Evolutionary conservation across 1,284 basidiomycete genomes (phyloP).

Genomic region (Ceratobasidium sp.): DNA sequence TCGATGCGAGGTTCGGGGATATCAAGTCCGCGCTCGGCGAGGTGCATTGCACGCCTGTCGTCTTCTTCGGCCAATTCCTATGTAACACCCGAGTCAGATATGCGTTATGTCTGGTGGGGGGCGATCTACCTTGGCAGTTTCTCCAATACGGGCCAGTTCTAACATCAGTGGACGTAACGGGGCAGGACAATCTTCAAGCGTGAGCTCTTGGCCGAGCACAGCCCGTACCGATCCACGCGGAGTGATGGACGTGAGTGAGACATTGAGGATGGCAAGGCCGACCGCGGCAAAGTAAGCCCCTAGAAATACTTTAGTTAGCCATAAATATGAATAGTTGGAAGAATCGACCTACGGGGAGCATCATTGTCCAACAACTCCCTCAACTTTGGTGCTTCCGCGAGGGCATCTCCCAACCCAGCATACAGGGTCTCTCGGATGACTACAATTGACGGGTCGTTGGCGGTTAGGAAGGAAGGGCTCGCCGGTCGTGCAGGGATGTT

Average conservation of each 20-base stretch:
- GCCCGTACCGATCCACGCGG: slow-evolving; percentile 67
- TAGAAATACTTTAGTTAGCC: slow-evolving; percentile 1
- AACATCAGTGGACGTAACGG: slow-evolving; percentile 75
- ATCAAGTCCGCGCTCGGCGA: slow-evolving; percentile 58
- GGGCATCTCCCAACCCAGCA: slow-evolving; percentile 76
- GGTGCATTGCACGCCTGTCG: slow-evolving; percentile 65
- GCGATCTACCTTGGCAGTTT: slow-evolving; percentile 57
- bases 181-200: slow-evolving; percentile 69
- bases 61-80: slow-evolving; percentile 70
- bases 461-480: slow-evolving; percentile 58
- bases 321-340: neutral
- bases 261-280: slow-evolving; percentile 76
- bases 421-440: slow-evolving; percentile 86
- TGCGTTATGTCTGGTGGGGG: neutral
- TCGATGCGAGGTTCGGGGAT: slow-evolving; percentile 70
- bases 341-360: slow-evolving; percentile 61
- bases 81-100: neutral
- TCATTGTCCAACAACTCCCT: slow-evolving; percentile 69
- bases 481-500: slow-evolving; percentile 50
- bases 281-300: slow-evolving; percentile 80
- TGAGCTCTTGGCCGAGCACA: slow-evolving; percentile 67
- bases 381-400: slow-evolving; percentile 68
- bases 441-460: slow-evolving; percentile 71
- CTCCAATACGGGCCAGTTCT: slow-evolving; percentile 73
- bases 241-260: slow-evolving; percentile 66